Percentiles rank a stretch among this genome's conserved stretches.
Conservation (phyloP, 2,329 filamentous ascomycete species). For the Cladosporium sp. region DNA sequence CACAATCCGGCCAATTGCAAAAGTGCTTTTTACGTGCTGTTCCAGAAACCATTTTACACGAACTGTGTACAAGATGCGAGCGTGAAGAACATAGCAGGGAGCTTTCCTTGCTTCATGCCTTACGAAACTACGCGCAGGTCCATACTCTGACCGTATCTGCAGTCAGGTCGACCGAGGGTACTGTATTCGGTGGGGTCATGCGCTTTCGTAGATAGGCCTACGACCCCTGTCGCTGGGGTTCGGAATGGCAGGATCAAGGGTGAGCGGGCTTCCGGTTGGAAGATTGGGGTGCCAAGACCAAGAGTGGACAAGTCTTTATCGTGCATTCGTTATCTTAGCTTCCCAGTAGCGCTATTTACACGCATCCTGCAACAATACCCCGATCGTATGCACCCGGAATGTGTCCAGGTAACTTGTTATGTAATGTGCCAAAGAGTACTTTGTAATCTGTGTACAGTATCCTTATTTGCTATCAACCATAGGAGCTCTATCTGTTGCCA, state of each 20-base stretch:
- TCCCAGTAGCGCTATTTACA: not conserved
- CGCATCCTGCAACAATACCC: not conserved
- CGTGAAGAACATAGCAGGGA: not conserved
- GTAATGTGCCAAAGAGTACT: not conserved
- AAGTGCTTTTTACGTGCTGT: constrained; percentile 23
- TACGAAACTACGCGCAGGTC: not conserved
- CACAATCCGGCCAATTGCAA: constrained; percentile 52
- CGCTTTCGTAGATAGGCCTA: constrained; percentile 8
- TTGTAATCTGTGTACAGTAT: not conserved
- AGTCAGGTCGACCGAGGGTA: not conserved
- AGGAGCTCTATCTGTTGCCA: not conserved
- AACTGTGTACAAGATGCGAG: not conserved
- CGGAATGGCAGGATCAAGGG: not conserved
- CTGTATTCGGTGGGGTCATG: not conserved
- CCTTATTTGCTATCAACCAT: not conserved
- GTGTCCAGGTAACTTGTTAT: not conserved
- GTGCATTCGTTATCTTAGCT: constrained; percentile 2
- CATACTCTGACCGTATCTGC: not conserved
- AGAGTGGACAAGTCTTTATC: constrained; percentile 3
- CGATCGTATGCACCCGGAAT: not conserved
- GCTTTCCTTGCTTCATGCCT: not conserved
- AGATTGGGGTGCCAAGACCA: not conserved
- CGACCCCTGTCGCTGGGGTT: not conserved
- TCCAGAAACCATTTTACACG: not conserved
- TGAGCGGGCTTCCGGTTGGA: not conserved